Evolutionary conservation across 2,329 filamentous ascomycete species (phyloP).

Genomic region (Xylariales sp.): DNA sequence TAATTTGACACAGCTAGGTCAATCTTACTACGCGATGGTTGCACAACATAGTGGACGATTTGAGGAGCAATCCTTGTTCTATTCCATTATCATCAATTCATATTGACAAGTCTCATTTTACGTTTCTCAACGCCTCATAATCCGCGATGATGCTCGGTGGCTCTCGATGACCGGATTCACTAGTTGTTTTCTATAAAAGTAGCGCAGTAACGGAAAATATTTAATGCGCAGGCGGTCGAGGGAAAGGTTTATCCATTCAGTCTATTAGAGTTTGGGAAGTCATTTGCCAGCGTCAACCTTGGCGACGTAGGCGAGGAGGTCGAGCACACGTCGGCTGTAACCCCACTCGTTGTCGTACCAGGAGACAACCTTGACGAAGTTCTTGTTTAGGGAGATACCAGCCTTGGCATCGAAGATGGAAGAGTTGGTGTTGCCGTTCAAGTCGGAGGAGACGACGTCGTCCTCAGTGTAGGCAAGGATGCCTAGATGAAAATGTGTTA

Average conservation of each 20-base stretch:
- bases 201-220: slow-evolving; percentile 12
- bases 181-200: slow-evolving; percentile 29
- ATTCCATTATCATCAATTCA: slow-evolving; percentile 37
- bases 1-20: background rate
- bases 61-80: slow-evolving; percentile 22
- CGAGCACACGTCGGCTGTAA: slow-evolving; percentile 94
- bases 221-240: slow-evolving; percentile 9
- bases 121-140: slow-evolving; percentile 30
- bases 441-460: slow-evolving; percentile 91
- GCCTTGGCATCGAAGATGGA: slow-evolving; percentile 99
- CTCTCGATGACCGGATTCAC: slow-evolving; percentile 18
- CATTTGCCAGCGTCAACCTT: slow-evolving; percentile 75
- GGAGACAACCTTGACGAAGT: slow-evolving; percentile 98
- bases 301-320: slow-evolving; percentile 82
- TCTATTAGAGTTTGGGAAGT: slow-evolving; percentile 46
- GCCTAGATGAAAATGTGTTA: slow-evolving; percentile 61
- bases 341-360: slow-evolving; percentile 99
- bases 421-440: slow-evolving; percentile 92
- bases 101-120: slow-evolving; percentile 29
- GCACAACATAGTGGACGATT: background rate
- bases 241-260: background rate
- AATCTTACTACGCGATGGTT: background rate
- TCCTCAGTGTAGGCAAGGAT: slow-evolving; percentile 97
- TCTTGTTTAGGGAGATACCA: slow-evolving; percentile 96
- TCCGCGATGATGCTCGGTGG: slow-evolving; percentile 14